A percentile compares a stretch with the other conserved stretches of the same genome.
Conservation (phyloP, 371 early-diverging fungal species). For the Mortierella sp. region DNA sequence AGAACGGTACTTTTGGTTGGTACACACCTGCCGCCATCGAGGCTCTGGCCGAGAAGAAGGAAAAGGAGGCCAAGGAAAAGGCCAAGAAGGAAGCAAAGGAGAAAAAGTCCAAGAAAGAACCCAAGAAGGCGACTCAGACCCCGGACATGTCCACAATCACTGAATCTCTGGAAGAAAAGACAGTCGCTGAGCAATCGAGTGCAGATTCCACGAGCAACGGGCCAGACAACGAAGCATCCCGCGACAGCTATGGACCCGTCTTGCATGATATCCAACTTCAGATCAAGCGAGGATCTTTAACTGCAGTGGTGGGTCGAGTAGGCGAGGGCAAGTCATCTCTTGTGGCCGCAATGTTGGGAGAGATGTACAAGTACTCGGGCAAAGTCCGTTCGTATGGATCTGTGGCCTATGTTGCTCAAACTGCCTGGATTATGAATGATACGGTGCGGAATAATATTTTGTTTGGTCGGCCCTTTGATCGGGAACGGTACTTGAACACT, state of each 20-base stretch:
- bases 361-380: conserved; percentile 64
- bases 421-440: conserved; percentile 91
- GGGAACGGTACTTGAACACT: conserved; percentile 64
- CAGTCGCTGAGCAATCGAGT: too few relatives aligned
- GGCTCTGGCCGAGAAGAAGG: background rate
- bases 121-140: too few relatives aligned
- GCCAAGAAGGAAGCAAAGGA: background rate
- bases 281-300: conserved; percentile 67
- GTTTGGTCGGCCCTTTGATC: conserved; percentile 84
- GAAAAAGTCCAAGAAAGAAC: background rate
- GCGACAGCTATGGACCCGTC: conserved; percentile 50
- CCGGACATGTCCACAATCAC: too few relatives aligned
- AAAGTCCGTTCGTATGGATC: conserved; percentile 50
- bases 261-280: conserved; percentile 71
- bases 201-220: too few relatives aligned
- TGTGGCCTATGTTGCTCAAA: conserved; percentile 78
- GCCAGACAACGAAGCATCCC: background rate
- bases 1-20: conserved; percentile 15
- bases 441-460: conserved; percentile 88
- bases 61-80: conserved; percentile 11
- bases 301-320: conserved; percentile 84
- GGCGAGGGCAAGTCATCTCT: conserved; percentile 88
- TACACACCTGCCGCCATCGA: conserved; percentile 6
- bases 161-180: too few relatives aligned
- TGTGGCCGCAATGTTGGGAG: conserved; percentile 82